A percentile compares a stretch with the other conserved stretches of the same genome.
These are phyloP conservation scores for Ulvella scutata DNA, from an alignment of 139 green algal species.

Conservation along the genomic window DNA sequence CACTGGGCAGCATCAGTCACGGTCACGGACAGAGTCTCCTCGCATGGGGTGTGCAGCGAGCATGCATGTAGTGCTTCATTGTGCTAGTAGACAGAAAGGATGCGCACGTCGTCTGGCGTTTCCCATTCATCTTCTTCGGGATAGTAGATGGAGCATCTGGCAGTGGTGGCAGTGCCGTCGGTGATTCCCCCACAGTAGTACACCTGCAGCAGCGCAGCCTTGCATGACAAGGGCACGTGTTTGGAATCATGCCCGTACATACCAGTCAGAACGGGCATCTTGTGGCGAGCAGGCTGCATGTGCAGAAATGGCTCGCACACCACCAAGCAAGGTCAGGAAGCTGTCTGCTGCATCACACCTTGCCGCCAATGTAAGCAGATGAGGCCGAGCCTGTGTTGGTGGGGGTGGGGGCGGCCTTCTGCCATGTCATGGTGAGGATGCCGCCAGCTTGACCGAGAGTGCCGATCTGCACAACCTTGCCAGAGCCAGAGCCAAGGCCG, in stretches of 20 bases:
- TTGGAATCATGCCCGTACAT: too few species aligned
- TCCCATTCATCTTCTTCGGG: background rate
- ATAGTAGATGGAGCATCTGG: background rate
- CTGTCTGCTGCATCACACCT: background rate
- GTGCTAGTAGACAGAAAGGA: too few species aligned
- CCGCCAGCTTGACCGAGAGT: background rate
- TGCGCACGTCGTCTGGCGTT: background rate
- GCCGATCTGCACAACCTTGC: background rate
- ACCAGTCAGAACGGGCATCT: too few species aligned
- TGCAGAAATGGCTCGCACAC: too few species aligned
- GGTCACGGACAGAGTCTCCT: too few species aligned
- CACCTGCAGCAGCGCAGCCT: background rate
- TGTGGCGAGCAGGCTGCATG: too few species aligned
- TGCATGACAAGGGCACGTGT: too few species aligned
- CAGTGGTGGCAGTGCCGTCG: background rate
- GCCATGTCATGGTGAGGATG: background rate
- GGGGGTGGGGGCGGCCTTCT: background rate
- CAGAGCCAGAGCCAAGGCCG: background rate
- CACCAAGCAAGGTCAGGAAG: too few species aligned
- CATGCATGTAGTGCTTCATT: too few species aligned
- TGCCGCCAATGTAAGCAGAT: background rate
- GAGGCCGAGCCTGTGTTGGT: background rate
- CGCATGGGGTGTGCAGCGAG: too few species aligned
- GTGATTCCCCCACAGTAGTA: slow-evolving; percentile 4
- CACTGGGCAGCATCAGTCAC: too few species aligned